Evolutionary conservation across 2,329 filamentous ascomycete species (phyloP).

Genomic region (Aspergillus hiratsukae): DNA sequence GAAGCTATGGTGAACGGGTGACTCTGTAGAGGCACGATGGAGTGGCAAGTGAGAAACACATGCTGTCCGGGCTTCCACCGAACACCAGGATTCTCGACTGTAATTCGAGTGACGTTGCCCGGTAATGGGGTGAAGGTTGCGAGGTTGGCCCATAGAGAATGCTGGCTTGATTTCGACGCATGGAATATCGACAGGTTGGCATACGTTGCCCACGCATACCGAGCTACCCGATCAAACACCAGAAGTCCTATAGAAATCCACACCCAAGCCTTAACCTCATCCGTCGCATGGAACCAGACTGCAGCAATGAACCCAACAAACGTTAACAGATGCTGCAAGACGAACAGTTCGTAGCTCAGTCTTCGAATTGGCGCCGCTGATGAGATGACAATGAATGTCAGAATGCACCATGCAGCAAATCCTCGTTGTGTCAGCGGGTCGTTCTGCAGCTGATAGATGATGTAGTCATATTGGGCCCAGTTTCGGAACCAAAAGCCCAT

Average conservation of each 20-base stretch:
- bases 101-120: slow-evolving; percentile 54
- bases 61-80: slow-evolving; percentile 61
- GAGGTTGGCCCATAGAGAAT: slow-evolving; percentile 35
- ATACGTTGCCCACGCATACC: slow-evolving; percentile 34
- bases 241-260: slow-evolving; percentile 47
- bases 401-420: slow-evolving; percentile 49
- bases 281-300: slow-evolving; percentile 47
- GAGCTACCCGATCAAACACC: slow-evolving; percentile 41
- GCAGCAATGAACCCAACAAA: slow-evolving; percentile 47
- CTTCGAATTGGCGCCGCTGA: slow-evolving; percentile 48
- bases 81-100: slow-evolving; percentile 52
- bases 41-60: slow-evolving; percentile 56
- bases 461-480: slow-evolving; percentile 51
- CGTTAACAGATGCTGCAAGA: slow-evolving; percentile 51
- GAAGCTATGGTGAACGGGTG: slow-evolving; percentile 63
- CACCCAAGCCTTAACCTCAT: slow-evolving; percentile 41
- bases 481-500: slow-evolving; percentile 52
- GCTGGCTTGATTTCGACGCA: slow-evolving; percentile 9
- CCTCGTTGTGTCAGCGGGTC: slow-evolving; percentile 49
- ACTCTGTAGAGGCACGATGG: slow-evolving; percentile 54
- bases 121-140: slow-evolving; percentile 49
- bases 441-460: slow-evolving; percentile 44
- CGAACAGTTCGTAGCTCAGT: slow-evolving; percentile 52
- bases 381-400: slow-evolving; percentile 50
- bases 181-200: slow-evolving; percentile 42